phyloP scores from a whole-genome alignment of 108 stramenopile species.

The Pseudonitzschia multistriata region DNA sequence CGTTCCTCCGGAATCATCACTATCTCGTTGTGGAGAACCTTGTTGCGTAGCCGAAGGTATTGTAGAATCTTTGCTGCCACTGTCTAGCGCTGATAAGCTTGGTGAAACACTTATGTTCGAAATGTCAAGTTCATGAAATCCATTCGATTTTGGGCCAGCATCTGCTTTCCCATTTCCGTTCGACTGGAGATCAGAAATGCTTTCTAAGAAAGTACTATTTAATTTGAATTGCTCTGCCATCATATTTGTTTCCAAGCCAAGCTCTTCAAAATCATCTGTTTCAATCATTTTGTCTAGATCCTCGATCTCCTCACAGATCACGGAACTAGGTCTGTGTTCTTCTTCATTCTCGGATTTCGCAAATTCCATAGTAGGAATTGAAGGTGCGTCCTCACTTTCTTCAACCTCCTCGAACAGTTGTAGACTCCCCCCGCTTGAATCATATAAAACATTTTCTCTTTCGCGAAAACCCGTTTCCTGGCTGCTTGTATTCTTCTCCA shows the following conservation, averaged over 20 bases:
- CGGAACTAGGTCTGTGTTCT: background rate
- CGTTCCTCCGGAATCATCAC: background rate
- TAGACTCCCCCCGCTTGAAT: background rate
- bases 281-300: slow-evolving; percentile 11
- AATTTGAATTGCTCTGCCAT: slow-evolving; percentile 7
- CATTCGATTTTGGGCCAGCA: background rate
- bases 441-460: background rate
- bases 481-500: background rate
- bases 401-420: background rate
- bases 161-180: background rate
- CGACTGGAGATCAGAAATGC: slow-evolving; percentile 7
- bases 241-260: background rate
- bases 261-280: slow-evolving; percentile 3
- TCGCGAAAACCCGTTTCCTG: background rate
- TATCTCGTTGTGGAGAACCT: background rate
- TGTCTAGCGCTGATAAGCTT: background rate
- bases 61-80: slow-evolving; percentile 1
- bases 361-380: background rate
- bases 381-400: background rate
- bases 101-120: background rate
- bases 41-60: background rate
- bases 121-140: background rate
- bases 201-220: slow-evolving; percentile 12
- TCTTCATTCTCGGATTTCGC: background rate
- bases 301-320: background rate